Evolutionary conservation across 805 yeast genomes (phyloP).

Genomic region (Cyberlindnera maritima): DNA sequence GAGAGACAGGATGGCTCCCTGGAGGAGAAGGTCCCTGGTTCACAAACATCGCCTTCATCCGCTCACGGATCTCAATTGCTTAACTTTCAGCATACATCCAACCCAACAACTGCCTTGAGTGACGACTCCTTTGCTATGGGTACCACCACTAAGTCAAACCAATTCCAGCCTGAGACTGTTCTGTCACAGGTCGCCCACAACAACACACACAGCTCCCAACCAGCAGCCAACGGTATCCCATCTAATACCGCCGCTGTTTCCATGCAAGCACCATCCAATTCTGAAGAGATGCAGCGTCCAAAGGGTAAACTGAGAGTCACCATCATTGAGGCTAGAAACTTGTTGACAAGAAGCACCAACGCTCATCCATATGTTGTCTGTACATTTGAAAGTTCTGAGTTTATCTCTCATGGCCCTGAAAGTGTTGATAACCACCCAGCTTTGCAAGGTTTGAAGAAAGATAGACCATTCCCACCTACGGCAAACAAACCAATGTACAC

Average conservation of each 20-base stretch:
- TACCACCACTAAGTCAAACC: conserved; percentile 48
- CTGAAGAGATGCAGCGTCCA: conserved; percentile 37
- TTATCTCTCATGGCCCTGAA: conserved; percentile 78
- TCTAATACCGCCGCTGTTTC: neutral
- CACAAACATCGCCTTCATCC: conserved; percentile 9
- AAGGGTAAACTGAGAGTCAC: conserved; percentile 81
- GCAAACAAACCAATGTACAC: conserved; percentile 38
- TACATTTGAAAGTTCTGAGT: conserved; percentile 88
- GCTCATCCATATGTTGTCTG: conserved; percentile 87
- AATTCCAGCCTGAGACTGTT: conserved; percentile 34
- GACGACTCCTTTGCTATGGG: conserved; percentile 66
- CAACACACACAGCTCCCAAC: conserved; percentile 2
- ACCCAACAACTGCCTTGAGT: conserved; percentile 70
- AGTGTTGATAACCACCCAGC: conserved; percentile 30
- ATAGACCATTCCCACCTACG: conserved; percentile 10
- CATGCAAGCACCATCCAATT: neutral
- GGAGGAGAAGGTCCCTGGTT: conserved; percentile 7
- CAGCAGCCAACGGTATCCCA: neutral
- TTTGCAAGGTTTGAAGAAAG: conserved; percentile 13
- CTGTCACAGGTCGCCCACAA: conserved; percentile 31
- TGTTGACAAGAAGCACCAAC: conserved; percentile 50
- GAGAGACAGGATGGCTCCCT: conserved; percentile 12
- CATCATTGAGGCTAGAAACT: conserved; percentile 75
- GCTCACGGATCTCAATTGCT: conserved; percentile 28
- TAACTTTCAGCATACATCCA: conserved; percentile 44